These are phyloP conservation scores for Lachancea sp. DNA, from an alignment of 805 yeast species.

Conservation along the genomic window DNA sequence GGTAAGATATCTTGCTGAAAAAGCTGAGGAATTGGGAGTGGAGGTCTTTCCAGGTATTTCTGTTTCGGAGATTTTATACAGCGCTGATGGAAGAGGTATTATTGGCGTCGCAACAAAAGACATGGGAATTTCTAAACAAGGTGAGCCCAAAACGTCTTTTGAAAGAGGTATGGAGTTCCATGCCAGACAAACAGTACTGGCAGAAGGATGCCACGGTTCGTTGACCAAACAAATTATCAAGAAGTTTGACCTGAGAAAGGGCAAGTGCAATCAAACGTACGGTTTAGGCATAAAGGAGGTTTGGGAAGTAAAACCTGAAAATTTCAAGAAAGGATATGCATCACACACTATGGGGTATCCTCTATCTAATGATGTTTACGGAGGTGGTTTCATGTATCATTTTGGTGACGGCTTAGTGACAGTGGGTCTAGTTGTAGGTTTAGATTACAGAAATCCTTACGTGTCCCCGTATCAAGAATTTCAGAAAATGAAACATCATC, in stretches of 20 bases:
- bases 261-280: constrained; percentile 74
- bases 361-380: constrained; percentile 63
- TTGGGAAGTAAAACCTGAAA: constrained; percentile 86
- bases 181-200: constrained; percentile 80
- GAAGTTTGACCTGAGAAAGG: constrained; percentile 60
- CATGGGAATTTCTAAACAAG: constrained; percentile 73
- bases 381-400: constrained; percentile 97
- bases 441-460: constrained; percentile 93
- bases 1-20: constrained; percentile 73
- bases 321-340: constrained; percentile 73
- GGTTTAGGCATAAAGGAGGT: constrained; percentile 95
- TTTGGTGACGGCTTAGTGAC: constrained; percentile 90
- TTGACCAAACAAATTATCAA: constrained; percentile 69
- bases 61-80: constrained; percentile 70
- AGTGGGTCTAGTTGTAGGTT: constrained; percentile 89
- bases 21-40: constrained; percentile 90
- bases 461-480: constrained; percentile 93
- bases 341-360: constrained; percentile 92
- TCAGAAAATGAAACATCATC: constrained; percentile 89
- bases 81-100: constrained; percentile 47
- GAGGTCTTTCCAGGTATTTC: constrained; percentile 89
- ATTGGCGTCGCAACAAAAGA: constrained; percentile 93
- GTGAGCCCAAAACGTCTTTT: constrained; percentile 73
- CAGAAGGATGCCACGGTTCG: constrained; percentile 99
- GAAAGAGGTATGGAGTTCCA: constrained; percentile 97